Percentiles rank a stretch among this genome's conserved stretches.
phyloP scores from a whole-genome alignment of 2,329 filamentous ascomycete species.

The Ascochyta rabiei region DNA sequence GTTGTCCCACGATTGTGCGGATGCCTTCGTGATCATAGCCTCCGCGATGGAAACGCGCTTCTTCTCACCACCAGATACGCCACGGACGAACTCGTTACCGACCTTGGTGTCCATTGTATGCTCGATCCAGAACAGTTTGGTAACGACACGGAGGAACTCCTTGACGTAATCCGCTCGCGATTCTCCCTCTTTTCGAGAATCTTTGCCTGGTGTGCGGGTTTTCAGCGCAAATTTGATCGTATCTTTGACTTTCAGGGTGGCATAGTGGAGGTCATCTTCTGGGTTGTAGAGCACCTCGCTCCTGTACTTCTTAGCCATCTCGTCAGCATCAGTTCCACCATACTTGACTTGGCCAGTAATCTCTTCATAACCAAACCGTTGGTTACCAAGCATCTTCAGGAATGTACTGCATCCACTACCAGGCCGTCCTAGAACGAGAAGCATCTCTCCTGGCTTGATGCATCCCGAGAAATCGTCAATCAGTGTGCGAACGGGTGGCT shows the following conservation, averaged over 20 bases:
- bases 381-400: constrained; percentile 72
- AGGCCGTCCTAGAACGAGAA: constrained; percentile 71
- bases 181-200: constrained; percentile 66
- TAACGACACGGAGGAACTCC: constrained; percentile 69
- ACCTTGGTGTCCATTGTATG: constrained; percentile 77
- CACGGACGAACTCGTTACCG: constrained; percentile 75
- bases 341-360: constrained; percentile 62
- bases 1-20: constrained; percentile 59
- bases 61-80: constrained; percentile 58
- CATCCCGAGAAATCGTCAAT: constrained; percentile 70
- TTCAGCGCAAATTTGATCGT: constrained; percentile 76
- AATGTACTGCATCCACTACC: constrained; percentile 74
- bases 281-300: constrained; percentile 76
- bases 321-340: constrained; percentile 60
- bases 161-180: constrained; percentile 64
- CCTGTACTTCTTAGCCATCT: constrained; percentile 64
- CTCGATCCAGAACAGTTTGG: constrained; percentile 73
- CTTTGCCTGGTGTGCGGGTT: constrained; percentile 69
- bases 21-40: constrained; percentile 53
- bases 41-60: constrained; percentile 58
- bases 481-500: constrained; percentile 67
- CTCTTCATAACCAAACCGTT: constrained; percentile 63
- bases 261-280: constrained; percentile 78
- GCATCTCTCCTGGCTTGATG: constrained; percentile 75
- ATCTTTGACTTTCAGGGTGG: constrained; percentile 76